These are phyloP conservation scores for Limtongia smithiae DNA, from an alignment of 805 yeast genomes.

Conservation along the genomic window DNA sequence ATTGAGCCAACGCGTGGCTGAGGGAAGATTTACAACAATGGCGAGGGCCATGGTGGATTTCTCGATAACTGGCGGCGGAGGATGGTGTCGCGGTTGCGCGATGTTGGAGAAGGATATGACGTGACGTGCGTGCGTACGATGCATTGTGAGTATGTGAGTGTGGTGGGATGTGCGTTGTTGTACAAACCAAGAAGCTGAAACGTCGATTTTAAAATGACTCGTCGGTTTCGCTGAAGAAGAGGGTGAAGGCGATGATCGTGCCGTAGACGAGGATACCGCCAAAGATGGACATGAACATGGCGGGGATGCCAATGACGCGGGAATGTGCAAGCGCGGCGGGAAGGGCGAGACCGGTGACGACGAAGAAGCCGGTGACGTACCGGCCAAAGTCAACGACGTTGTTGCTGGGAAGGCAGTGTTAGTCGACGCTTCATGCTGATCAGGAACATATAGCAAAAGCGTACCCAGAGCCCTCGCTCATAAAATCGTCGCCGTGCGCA, in stretches of 20 bases:
- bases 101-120: too few relatives aligned
- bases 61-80: too few relatives aligned
- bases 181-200: background rate
- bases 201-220: slow-evolving; percentile 35
- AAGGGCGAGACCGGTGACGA: slow-evolving; percentile 68
- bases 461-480: slow-evolving; percentile 51
- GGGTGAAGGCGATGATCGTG: slow-evolving; percentile 76
- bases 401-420: slow-evolving; percentile 28
- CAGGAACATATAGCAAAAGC: slow-evolving; percentile 21
- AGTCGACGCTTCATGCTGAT: background rate
- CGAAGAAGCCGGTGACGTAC: slow-evolving; percentile 71
- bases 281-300: slow-evolving; percentile 67
- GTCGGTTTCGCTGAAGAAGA: slow-evolving; percentile 58
- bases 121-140: too few relatives aligned
- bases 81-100: too few relatives aligned
- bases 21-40: too few relatives aligned
- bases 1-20: too few relatives aligned
- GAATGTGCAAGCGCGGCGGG: slow-evolving; percentile 79
- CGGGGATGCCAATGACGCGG: slow-evolving; percentile 61
- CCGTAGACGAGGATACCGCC: slow-evolving; percentile 86
- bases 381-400: slow-evolving; percentile 72
- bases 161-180: background rate
- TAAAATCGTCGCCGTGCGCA: slow-evolving; percentile 54
- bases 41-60: too few relatives aligned
- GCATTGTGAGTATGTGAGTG: too few relatives aligned